phyloP scores from a whole-genome alignment of 2,329 filamentous ascomycete genomes.

The Aspergillus quadricinctus region DNA sequence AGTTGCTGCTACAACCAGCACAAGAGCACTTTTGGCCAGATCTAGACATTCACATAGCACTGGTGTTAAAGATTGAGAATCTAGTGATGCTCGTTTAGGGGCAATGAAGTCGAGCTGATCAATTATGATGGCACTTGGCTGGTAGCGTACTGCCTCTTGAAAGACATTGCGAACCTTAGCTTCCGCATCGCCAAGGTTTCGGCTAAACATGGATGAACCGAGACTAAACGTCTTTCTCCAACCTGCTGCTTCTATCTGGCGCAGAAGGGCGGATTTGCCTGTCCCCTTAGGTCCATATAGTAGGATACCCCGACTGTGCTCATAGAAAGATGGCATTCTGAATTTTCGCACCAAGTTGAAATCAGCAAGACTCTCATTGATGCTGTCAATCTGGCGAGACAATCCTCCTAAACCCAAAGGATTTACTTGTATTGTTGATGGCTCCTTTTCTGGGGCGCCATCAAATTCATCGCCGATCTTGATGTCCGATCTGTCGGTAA shows the following conservation, averaged over 20 bases:
- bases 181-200: constrained; percentile 41
- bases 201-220: constrained; percentile 29
- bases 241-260: constrained; percentile 60
- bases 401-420: constrained; percentile 63
- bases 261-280: constrained; percentile 73
- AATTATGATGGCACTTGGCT: constrained; percentile 74
- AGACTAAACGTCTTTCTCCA: constrained; percentile 65
- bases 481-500: constrained; percentile 29
- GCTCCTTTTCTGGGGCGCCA: constrained; percentile 8
- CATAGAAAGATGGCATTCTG: constrained; percentile 40
- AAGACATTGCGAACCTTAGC: constrained; percentile 64
- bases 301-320: constrained; percentile 57
- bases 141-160: constrained; percentile 60
- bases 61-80: constrained; percentile 33
- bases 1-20: constrained; percentile 72
- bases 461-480: constrained; percentile 26
- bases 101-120: constrained; percentile 72
- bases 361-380: constrained; percentile 63
- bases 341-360: constrained; percentile 43
- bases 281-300: constrained; percentile 80
- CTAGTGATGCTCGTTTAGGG: constrained; percentile 51
- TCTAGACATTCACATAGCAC: constrained; percentile 41
- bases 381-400: constrained; percentile 55
- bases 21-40: constrained; percentile 44
- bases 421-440: constrained; percentile 27